A percentile compares a stretch with the other conserved stretches of the same genome.
Evolutionary conservation across 2,329 filamentous ascomycete genomes (phyloP).

Genomic region (Kalaharituber pfeilii): DNA sequence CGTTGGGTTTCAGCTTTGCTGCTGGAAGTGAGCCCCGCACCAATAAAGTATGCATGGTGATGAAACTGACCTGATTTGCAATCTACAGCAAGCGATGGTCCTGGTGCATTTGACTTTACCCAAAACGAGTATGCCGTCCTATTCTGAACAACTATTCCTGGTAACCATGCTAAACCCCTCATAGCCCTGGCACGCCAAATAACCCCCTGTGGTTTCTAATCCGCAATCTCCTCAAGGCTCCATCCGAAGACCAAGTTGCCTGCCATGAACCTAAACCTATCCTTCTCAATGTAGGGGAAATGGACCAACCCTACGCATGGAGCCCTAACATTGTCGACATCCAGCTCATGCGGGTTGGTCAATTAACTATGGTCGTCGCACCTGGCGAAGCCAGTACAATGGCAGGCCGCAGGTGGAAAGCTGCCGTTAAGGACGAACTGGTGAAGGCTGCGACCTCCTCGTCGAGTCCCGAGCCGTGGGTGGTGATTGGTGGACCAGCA

Average conservation of each 20-base stretch:
- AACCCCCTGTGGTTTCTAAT: constrained; percentile 71
- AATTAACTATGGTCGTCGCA: constrained; percentile 66
- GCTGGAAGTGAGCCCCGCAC: constrained; percentile 48
- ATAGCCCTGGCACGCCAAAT: constrained; percentile 44
- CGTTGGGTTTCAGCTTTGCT: constrained; percentile 80
- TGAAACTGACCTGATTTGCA: not conserved
- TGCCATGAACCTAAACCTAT: constrained; percentile 76
- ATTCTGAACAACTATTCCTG: not conserved
- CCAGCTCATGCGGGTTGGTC: constrained; percentile 67
- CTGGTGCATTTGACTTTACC: constrained; percentile 82
- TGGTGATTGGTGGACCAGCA: constrained; percentile 72
- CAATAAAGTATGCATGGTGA: no score
- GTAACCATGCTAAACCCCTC: not conserved
- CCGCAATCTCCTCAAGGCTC: constrained; percentile 51
- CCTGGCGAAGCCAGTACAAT: constrained; percentile 85
- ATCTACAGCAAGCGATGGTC: constrained; percentile 46
- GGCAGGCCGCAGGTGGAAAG: constrained; percentile 74
- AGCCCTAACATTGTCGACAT: constrained; percentile 82
- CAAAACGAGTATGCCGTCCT: constrained; percentile 43
- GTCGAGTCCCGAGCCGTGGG: constrained; percentile 32
- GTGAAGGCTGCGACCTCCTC: constrained; percentile 32
- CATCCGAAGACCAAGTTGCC: constrained; percentile 47
- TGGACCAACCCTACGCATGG: constrained; percentile 66
- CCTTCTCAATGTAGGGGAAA: constrained; percentile 71
- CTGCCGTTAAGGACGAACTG: constrained; percentile 43